These are phyloP conservation scores for Chaetomidium leptoderma DNA, from an alignment of 495 filamentous ascomycete species.

Conservation along the genomic window DNA sequence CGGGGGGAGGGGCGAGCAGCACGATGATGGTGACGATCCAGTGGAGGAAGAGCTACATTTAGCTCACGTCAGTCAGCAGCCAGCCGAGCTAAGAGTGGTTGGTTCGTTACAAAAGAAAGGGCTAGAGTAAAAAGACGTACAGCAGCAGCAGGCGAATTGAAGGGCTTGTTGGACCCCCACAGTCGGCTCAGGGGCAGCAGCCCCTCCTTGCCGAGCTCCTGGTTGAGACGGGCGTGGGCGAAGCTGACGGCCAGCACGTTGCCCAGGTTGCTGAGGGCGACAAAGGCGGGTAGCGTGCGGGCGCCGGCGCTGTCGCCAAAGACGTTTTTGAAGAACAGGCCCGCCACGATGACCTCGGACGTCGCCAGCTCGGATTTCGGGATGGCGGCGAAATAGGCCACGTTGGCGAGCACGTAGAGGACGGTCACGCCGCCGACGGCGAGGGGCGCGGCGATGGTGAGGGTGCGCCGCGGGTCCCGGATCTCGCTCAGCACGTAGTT, in stretches of 20 bases:
- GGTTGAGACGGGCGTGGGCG: slow-evolving; percentile 59
- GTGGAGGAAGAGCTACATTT: not conserved
- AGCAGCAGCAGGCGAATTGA: slow-evolving; percentile 13
- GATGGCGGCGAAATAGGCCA: slow-evolving; percentile 54
- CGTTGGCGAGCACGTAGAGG: slow-evolving; percentile 27
- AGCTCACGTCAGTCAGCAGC: not conserved
- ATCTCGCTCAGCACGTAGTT: slow-evolving; percentile 56
- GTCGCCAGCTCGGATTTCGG: slow-evolving; percentile 47
- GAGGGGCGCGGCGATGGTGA: slow-evolving; percentile 57
- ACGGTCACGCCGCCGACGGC: slow-evolving; percentile 49
- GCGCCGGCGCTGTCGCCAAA: slow-evolving; percentile 37
- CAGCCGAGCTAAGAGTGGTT: too few species aligned
- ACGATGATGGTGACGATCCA: slow-evolving; percentile 1
- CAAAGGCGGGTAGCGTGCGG: slow-evolving; percentile 46
- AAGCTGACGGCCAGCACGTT: slow-evolving; percentile 49
- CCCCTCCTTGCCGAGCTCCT: slow-evolving; percentile 64
- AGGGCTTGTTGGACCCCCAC: slow-evolving; percentile 29
- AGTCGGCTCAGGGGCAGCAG: slow-evolving; percentile 55
- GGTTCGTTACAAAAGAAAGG: too few species aligned
- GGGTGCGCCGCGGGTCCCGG: slow-evolving; percentile 55
- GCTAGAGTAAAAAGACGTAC: not conserved
- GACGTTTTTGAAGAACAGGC: slow-evolving; percentile 48
- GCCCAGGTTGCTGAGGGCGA: slow-evolving; percentile 55
- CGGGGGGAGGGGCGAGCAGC: not conserved
- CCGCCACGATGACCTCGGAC: slow-evolving; percentile 42